A percentile compares a stretch with the other conserved stretches of the same genome.
Conservation (phyloP, 148 eudicot genomes). For the Vaccinium myrtillus region DNA sequence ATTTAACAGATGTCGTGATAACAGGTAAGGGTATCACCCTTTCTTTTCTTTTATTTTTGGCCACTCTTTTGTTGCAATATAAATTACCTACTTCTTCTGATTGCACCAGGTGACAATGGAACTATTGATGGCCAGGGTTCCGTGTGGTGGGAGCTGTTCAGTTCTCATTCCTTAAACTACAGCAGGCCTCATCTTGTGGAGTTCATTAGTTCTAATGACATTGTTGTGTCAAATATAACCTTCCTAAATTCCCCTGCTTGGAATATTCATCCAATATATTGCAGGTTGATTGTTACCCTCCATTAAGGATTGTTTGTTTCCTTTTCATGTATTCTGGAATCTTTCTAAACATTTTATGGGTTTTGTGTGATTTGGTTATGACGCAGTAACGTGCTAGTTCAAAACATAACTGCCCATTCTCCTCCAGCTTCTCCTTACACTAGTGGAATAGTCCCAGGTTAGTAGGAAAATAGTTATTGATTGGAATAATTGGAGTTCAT, state of each 20-base stretch:
- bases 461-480: constrained; percentile 1
- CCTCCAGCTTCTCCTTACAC: constrained; percentile 52
- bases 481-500: neutral
- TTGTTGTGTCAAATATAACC: constrained; percentile 62
- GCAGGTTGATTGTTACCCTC: constrained; percentile 42
- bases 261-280: constrained; percentile 61
- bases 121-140: constrained; percentile 76
- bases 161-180: constrained; percentile 46
- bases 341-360: neutral
- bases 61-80: neutral
- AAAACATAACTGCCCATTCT: constrained; percentile 45
- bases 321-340: neutral
- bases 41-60: neutral
- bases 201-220: constrained; percentile 43
- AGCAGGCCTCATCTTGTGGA: constrained; percentile 65
- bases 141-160: constrained; percentile 63
- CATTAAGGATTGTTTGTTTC: constrained; percentile 7
- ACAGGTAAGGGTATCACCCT: constrained; percentile 45
- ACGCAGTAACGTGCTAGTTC: constrained; percentile 54
- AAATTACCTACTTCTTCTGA: neutral
- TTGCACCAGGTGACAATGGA: constrained; percentile 56
- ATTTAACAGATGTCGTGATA: constrained; percentile 57
- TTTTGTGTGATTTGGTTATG: neutral
- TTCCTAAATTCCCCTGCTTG: constrained; percentile 61
- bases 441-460: constrained; percentile 63